Conservation (phyloP, 345 rosid genomes). For the Eucalyptus shirleyi region DNA sequence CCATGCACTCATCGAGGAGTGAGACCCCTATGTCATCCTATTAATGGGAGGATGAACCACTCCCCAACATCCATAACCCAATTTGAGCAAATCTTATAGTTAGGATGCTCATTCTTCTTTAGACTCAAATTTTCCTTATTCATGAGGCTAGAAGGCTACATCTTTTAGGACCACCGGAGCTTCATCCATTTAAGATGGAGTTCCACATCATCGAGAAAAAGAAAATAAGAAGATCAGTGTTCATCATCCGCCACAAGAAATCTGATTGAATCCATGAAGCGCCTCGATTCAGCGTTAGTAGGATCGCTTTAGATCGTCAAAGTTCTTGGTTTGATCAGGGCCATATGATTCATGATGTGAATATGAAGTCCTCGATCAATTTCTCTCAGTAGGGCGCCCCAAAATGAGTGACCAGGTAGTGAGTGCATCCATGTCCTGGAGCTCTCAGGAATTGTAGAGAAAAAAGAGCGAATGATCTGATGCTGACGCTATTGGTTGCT, state of each 20-base stretch:
- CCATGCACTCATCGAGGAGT: no score
- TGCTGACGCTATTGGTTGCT: not conserved
- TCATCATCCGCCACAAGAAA: not conserved
- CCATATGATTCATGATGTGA: not conserved
- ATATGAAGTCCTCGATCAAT: not conserved
- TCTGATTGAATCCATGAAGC: not conserved
- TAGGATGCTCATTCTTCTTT: not conserved
- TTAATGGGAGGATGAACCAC: no score
- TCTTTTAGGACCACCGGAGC: not conserved
- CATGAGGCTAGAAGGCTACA: not conserved
- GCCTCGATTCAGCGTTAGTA: not conserved
- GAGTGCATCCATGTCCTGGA: not conserved
- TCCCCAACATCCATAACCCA: not conserved
- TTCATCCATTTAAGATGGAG: not conserved
- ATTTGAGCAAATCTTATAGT: not conserved
- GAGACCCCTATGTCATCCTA: no score
- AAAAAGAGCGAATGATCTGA: not conserved
- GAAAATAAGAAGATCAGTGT: not conserved
- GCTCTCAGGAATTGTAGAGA: not conserved
- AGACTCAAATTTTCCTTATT: not conserved
- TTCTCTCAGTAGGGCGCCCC: not conserved
- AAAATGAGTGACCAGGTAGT: not conserved
- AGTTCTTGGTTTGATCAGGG: not conserved
- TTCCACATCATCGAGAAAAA: not conserved
- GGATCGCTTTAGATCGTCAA: not conserved